Evolutionary conservation across 2,329 filamentous ascomycete genomes (phyloP).

Genomic region (Microdochium bolleyi): DNA sequence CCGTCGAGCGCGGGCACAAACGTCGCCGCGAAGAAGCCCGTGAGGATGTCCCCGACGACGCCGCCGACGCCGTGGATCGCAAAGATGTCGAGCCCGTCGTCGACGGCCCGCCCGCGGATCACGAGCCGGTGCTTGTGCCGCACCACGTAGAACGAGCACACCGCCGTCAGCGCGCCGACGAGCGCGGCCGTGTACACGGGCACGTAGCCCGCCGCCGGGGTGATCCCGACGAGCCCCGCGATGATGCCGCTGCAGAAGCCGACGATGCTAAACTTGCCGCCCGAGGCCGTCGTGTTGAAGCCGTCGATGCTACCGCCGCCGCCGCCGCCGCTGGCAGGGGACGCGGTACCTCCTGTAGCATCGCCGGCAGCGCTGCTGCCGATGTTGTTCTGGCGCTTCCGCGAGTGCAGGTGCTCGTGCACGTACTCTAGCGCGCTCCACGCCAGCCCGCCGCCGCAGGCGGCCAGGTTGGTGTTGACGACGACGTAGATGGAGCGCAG

Average conservation of each 20-base stretch:
- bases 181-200: conserved; percentile 41
- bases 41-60: conserved; percentile 46
- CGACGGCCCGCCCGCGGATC: conserved; percentile 32
- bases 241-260: conserved; percentile 47
- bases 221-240: conserved; percentile 49
- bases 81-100: conserved; percentile 53
- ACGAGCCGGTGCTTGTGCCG: conserved; percentile 36
- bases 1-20: conserved; percentile 44
- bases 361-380: neutral
- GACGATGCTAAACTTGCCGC: conserved; percentile 40
- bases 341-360: neutral
- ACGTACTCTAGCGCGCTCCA: conserved; percentile 27
- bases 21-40: conserved; percentile 45
- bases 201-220: conserved; percentile 47
- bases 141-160: conserved; percentile 36
- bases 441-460: conserved; percentile 42
- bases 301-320: no score
- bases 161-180: conserved; percentile 42
- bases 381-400: neutral
- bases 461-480: conserved; percentile 51
- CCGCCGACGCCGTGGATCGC: conserved; percentile 53
- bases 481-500: conserved; percentile 45
- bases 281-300: no score
- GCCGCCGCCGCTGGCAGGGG: neutral
- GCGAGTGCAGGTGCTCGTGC: conserved; percentile 36